Percentiles rank a stretch among this genome's conserved stretches.
Evolutionary conservation across 169 alveolate species (phyloP).

Genomic region (Cryptosporidium sp.): DNA sequence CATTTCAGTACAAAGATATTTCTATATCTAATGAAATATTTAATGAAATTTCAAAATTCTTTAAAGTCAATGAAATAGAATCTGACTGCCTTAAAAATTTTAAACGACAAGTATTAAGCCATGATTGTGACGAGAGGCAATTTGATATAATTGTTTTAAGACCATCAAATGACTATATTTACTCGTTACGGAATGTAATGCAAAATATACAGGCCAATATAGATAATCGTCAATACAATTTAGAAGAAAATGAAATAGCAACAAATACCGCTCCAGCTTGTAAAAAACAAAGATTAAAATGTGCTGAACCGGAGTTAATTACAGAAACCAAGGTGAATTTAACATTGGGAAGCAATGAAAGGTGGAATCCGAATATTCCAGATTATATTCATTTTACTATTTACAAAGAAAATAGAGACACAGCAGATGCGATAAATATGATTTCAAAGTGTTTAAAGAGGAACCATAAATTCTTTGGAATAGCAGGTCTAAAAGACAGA

Average conservation of each 20-base stretch:
- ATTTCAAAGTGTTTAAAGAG: slow-evolving; percentile 87
- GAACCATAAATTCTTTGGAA: slow-evolving; percentile 84
- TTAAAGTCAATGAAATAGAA: slow-evolving; percentile 11
- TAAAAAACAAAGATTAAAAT: not conserved
- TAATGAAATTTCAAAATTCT: slow-evolving; percentile 14
- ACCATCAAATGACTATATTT: slow-evolving; percentile 53
- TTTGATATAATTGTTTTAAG: slow-evolving; percentile 31
- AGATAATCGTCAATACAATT: not conserved
- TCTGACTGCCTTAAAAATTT: not conserved
- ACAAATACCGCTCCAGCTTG: not conserved
- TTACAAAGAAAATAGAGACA: slow-evolving; percentile 90
- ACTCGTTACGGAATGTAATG: slow-evolving; percentile 23
- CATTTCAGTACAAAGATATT: slow-evolving; percentile 77
- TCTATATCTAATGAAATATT: slow-evolving; percentile 76
- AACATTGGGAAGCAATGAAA: slow-evolving; percentile 16
- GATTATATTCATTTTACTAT: slow-evolving; percentile 83
- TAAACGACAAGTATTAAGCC: not conserved
- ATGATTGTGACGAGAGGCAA: not conserved
- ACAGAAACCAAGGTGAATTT: not conserved
- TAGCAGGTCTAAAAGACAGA: slow-evolving; percentile 94
- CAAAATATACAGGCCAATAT: not conserved
- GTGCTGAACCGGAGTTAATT: not conserved
- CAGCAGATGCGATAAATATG: slow-evolving; percentile 90
- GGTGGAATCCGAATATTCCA: slow-evolving; percentile 64
- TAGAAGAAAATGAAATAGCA: not conserved